These are phyloP conservation scores for Talaromyces borbonicus DNA, from an alignment of 495 filamentous ascomycete genomes.

Conservation along the genomic window DNA sequence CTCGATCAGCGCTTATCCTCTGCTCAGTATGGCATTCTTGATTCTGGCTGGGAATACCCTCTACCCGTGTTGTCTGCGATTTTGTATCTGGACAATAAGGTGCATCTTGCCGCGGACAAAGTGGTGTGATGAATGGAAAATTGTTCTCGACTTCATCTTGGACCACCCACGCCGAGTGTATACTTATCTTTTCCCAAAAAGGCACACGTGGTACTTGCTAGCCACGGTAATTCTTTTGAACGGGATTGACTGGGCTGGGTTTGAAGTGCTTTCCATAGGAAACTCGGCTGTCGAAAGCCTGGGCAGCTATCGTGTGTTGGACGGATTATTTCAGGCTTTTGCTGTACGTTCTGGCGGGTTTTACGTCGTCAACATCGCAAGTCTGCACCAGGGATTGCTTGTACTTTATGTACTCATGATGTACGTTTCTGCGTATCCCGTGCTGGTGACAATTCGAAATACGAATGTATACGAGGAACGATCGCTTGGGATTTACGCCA, in stretches of 20 bases:
- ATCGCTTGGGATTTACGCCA: constrained; percentile 54
- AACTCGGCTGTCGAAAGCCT: constrained; percentile 52
- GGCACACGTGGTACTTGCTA: constrained; percentile 73
- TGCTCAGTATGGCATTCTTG: constrained; percentile 65
- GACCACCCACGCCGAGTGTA: constrained; percentile 71
- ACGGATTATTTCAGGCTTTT: constrained; percentile 75
- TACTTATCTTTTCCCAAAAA: constrained; percentile 70
- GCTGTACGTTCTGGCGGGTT: constrained; percentile 79
- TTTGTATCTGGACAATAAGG: constrained; percentile 61
- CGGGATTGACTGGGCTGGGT: constrained; percentile 70
- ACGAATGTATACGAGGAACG: constrained; percentile 75
- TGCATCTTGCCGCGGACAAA: constrained; percentile 33
- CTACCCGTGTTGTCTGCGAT: constrained; percentile 68
- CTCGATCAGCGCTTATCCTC: constrained; percentile 42
- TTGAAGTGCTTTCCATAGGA: constrained; percentile 69
- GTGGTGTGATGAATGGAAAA: constrained; percentile 39
- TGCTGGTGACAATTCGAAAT: constrained; percentile 48
- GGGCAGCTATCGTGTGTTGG: constrained; percentile 51
- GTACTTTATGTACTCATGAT: constrained; percentile 89
- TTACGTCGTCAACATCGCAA: constrained; percentile 65
- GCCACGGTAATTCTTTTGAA: constrained; percentile 65
- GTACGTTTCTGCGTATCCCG: constrained; percentile 62
- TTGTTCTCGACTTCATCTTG: constrained; percentile 72
- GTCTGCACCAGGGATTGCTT: constrained; percentile 61
- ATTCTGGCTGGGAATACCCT: constrained; percentile 80